These are phyloP conservation scores for Penicillium mononematosum DNA, from an alignment of 495 filamentous ascomycete genomes.

Conservation along the genomic window DNA sequence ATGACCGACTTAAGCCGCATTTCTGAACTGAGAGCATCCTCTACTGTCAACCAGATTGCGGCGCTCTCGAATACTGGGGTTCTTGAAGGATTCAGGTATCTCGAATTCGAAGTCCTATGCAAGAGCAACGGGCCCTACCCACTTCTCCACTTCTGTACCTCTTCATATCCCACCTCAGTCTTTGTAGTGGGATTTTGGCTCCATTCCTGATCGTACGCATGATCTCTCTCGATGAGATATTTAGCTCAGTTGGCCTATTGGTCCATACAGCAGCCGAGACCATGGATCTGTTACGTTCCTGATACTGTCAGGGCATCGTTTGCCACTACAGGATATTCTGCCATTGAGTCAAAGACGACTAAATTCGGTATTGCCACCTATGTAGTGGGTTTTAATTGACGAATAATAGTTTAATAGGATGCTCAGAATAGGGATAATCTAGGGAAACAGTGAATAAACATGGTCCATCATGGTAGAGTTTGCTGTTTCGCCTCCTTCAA, in stretches of 20 bases:
- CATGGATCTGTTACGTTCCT: not conserved
- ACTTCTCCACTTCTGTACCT: slow-evolving; percentile 3
- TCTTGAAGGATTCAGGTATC: not conserved
- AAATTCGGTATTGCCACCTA: not conserved
- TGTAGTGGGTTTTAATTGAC: not conserved
- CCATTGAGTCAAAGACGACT: not conserved
- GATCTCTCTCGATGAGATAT: not conserved
- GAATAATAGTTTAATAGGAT: not conserved
- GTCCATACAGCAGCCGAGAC: too few relatives aligned
- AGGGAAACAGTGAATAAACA: not conserved
- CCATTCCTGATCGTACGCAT: not conserved
- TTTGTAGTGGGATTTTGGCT: not conserved
- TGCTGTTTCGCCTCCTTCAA: not conserved
- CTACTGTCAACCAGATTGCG: too few relatives aligned
- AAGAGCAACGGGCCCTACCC: not conserved
- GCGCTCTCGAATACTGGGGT: not conserved
- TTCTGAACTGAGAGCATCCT: too few relatives aligned
- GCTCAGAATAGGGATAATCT: not conserved
- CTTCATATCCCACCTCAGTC: not conserved
- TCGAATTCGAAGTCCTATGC: not conserved
- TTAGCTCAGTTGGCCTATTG: not conserved
- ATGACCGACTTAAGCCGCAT: too few relatives aligned
- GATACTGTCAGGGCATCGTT: not conserved
- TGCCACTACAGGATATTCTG: slow-evolving; percentile 1
- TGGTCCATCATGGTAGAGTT: not conserved